A percentile compares a stretch with the other conserved stretches of the same genome.
Evolutionary conservation across 75 land plant species (phyloP).

Genomic region (Pinus taeda): DNA sequence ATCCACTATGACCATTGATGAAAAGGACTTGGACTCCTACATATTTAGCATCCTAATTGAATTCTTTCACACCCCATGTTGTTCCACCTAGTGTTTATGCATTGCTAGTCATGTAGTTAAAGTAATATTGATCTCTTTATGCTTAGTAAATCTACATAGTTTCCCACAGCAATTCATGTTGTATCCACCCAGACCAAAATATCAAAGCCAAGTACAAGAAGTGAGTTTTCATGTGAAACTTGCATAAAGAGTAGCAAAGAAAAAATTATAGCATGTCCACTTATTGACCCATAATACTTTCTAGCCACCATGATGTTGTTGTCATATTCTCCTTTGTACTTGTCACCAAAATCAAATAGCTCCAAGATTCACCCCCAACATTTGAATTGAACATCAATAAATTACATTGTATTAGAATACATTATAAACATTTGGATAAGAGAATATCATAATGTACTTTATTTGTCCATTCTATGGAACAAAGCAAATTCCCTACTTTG

Average conservation of each 20-base stretch:
- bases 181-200: conserved; percentile 9
- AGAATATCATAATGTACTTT: too few species aligned
- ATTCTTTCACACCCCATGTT: conserved; percentile 53
- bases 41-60: conserved; percentile 79
- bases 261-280: conserved; percentile 23
- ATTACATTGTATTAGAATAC: too few species aligned
- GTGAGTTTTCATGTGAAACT: too few species aligned
- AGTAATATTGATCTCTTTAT: conserved; percentile 37
- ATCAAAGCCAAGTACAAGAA: too few species aligned
- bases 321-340: conserved; percentile 38
- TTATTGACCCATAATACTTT: conserved; percentile 30
- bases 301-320: conserved; percentile 29
- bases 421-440: too few species aligned
- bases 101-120: conserved; percentile 55
- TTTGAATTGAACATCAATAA: too few species aligned
- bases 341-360: conserved; percentile 50
- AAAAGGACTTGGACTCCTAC: conserved; percentile 60
- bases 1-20: conserved; percentile 36
- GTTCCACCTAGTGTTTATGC: conserved; percentile 54
- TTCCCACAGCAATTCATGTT: conserved; percentile 79
- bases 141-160: conserved; percentile 73
- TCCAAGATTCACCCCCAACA: conserved; percentile 13
- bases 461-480: too few species aligned
- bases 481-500: conserved; percentile 32
- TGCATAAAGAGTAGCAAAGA: too few species aligned